Conservation (phyloP, 371 early-diverging fungal species). For the Capillidium heterosporum region DNA sequence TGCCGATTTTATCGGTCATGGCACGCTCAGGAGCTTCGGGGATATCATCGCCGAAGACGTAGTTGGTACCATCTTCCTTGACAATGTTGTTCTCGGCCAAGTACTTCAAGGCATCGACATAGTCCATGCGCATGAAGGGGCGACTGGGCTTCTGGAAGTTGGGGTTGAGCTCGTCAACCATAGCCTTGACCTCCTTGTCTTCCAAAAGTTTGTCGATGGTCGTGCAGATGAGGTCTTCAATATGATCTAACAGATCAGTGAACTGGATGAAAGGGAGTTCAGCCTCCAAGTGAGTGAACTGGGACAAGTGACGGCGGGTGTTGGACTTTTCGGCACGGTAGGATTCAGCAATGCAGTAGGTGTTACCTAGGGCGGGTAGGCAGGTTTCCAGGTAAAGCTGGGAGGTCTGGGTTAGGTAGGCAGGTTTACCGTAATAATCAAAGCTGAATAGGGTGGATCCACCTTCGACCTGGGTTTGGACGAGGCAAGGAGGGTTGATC, state of each 20-base stretch:
- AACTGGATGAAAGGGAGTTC: constrained; percentile 94
- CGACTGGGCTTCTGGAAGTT: constrained; percentile 63
- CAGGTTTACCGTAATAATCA: constrained; percentile 95
- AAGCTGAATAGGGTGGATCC: constrained; percentile 95
- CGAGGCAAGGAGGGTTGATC: constrained; percentile 98
- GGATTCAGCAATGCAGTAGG: constrained; percentile 95
- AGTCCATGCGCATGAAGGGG: constrained; percentile 95
- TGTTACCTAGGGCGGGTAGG: constrained; percentile 89
- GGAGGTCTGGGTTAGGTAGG: constrained; percentile 98
- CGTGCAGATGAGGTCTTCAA: constrained; percentile 85
- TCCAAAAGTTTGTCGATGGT: constrained; percentile 70
- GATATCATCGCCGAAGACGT: constrained; percentile 97
- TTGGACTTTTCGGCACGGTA: constrained; percentile 99
- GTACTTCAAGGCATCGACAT: constrained; percentile 94
- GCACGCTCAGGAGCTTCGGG: constrained; percentile 97
- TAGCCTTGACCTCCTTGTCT: constrained; percentile 49
- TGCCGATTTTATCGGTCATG: constrained; percentile 93
- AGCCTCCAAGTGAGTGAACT: constrained; percentile 97
- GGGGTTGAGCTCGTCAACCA: constrained; percentile 85
- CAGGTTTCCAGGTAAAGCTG: constrained; percentile 99
- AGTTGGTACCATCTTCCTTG: constrained; percentile 80
- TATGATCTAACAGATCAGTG: constrained; percentile 70
- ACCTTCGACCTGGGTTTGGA: constrained; percentile 99
- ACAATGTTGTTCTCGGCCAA: constrained; percentile 79
- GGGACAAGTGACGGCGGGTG: constrained; percentile 97